Base-by-base conservation (phyloP, 352 stramenopile genomes). In the Phytophthora sp. region DNA sequence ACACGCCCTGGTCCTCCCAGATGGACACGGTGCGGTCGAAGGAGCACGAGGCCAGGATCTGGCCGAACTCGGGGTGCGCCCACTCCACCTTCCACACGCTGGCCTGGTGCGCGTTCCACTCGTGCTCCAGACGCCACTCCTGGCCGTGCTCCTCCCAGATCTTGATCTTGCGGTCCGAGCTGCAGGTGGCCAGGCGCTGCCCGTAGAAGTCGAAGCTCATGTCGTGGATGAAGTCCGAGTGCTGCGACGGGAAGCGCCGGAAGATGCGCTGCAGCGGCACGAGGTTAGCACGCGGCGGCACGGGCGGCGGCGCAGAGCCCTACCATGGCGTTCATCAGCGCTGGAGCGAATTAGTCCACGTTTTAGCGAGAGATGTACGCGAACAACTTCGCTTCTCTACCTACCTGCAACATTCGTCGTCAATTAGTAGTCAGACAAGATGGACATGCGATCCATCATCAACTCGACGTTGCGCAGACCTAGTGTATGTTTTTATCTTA, bases 11-110 rank as follows among this genome's bases (percentile, higher is more conserved):
- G 74, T 98, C 96, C 69, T 99, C 94, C 95, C 96, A 99, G 37
- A 99, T 92, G 24, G 91, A 96, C 15, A 97, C 93, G 18, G 94
- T 96, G 56, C 96, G 85, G 73, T 99, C 92, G 41, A 96, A 95
- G 35, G 92, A 89, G 72, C 91, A 98, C 6, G 93, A 98, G 45
- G 96, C 96, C 38, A 99, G 55, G 59, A 98, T 91, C 79, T 98
- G 91, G 44, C 96, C 96, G 74, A 98, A 99, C 78, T 98, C 94
- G 0, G 96, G 95, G 67, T 99, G 94, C 0, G 91, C 93, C 95
- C 95, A 99, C 44, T 83, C 88, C 39, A 99, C 72, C 64, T 96
- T 97, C 78, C 88, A 98, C 7, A 99, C 94, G 23, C 90, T 91
- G 9, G 90, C 94, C 63, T 97, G 87, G 49, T 96, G 85, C 39